Conservation (phyloP, 164 flowering plant species). For the Sextonia rubra region DNA sequence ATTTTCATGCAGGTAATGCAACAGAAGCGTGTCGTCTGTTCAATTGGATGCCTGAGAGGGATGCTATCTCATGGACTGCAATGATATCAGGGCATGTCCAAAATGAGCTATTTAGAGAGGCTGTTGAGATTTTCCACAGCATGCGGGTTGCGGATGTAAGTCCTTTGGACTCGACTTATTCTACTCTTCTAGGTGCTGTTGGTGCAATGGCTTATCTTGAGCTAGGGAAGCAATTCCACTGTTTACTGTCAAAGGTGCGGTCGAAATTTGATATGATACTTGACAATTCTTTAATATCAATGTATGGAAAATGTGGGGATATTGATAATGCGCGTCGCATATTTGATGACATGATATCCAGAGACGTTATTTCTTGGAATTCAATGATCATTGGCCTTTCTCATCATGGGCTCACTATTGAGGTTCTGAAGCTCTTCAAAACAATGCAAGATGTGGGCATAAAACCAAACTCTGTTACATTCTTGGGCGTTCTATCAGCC, state of each 20-base stretch:
- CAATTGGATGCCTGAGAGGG: conserved; percentile 42
- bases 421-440: conserved; percentile 30
- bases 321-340: conserved; percentile 29
- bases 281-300: conserved; percentile 45
- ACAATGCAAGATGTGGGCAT: conserved; percentile 31
- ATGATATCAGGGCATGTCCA: conserved; percentile 51
- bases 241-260: conserved; percentile 31
- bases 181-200: conserved; percentile 50
- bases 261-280: conserved; percentile 28
- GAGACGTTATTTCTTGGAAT: conserved; percentile 64
- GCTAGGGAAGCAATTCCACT: conserved; percentile 44
- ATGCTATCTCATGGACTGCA: conserved; percentile 58
- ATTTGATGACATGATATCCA: conserved; percentile 31
- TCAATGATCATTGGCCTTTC: conserved; percentile 54
- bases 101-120: conserved; percentile 47
- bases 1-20: conserved; percentile 34
- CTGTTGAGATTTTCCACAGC: conserved; percentile 27
- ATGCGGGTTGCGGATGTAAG: conserved; percentile 34
- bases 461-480: conserved; percentile 38
- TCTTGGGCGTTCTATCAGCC: conserved; percentile 41
- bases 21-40: conserved; percentile 44
- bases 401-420: conserved; percentile 32
- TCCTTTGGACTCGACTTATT: conserved; percentile 34
- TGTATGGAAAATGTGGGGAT: conserved; percentile 62
- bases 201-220: conserved; percentile 49